These are phyloP conservation scores for Cercophora sp. DNA, from an alignment of 495 filamentous ascomycete genomes.

Conservation along the genomic window DNA sequence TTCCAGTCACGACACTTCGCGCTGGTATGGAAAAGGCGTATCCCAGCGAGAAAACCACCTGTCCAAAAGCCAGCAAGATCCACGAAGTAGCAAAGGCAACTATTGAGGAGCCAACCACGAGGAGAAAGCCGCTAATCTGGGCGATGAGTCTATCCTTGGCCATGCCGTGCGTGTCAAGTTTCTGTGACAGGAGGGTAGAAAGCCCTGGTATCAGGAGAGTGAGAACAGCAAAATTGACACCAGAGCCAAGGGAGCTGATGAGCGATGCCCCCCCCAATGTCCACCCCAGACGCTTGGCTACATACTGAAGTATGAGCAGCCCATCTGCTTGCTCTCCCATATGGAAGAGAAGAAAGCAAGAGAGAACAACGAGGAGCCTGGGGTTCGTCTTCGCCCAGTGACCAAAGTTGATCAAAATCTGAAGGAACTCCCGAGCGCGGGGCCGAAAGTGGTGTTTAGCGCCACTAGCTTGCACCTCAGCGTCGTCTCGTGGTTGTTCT, in stretches of 20 bases:
- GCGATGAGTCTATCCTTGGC: conserved; percentile 35
- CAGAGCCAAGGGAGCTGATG: conserved; percentile 49
- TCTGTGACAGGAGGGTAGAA: conserved; percentile 29
- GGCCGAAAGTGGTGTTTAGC: no score
- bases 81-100: background rate
- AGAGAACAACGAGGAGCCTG: background rate
- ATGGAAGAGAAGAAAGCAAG: conserved; percentile 2
- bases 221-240: conserved; percentile 46
- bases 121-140: background rate
- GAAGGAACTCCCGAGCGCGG: no score
- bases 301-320: conserved; percentile 45
- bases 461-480: background rate
- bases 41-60: conserved; percentile 17
- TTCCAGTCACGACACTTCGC: conserved; percentile 48
- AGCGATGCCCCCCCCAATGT: conserved; percentile 43
- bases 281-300: conserved; percentile 52
- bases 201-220: conserved; percentile 42
- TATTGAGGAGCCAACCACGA: background rate
- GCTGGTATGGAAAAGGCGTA: conserved; percentile 1
- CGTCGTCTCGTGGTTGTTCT: background rate
- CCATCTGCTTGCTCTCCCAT: conserved; percentile 10
- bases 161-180: conserved; percentile 27
- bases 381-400: background rate
- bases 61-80: background rate
- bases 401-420: background rate